Base-by-base conservation (phyloP, 495 filamentous ascomycete species). In the Darksidea phi region DNA sequence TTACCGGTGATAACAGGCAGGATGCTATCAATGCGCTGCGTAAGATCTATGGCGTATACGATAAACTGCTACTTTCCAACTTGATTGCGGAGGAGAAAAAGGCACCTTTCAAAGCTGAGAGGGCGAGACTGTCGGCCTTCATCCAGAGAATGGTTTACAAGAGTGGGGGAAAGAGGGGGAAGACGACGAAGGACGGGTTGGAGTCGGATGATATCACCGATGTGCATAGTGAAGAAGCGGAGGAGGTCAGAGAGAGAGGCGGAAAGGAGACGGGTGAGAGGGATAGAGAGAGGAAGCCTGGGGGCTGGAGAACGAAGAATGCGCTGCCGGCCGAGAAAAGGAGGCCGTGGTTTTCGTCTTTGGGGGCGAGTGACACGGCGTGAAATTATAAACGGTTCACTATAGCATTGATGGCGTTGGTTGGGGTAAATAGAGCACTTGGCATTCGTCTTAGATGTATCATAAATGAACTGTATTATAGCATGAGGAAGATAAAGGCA, bases 21-120 rank as follows among this genome's bases (percentile, higher is more conserved):
- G 55, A 68, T 49, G 65, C 65, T 12, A 59, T 60, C 15, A 21
- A 24, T 13, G 57, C 65, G 0, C 24, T 68, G 51, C 48, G 47
- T 5, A 47, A 24, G 54, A 56, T 68, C n/a, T 53, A 64, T 17
- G 55, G 43, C 10, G 11, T 68, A 17, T 54, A 54, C 37, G 60
- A 68, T 26, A 51, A 36, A 11, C 49, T 68, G 2, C 7, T 68
- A 6, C 18, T 20, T n/a, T 60, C 45, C 6, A 28, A 61, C 15
- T 6, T 57, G 25, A 26, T 68, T 32, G 2, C 49, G 0, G 55
- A 61, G 15, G 56, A 60, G 26, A 54, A 61, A 15, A 64, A 60
- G 51, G 1, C 5, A 21, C 43, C 50, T 8, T 55, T 55, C 13
- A 64, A 38, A 38, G 41, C 7, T 21, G 48, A 43, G 24, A 48